A percentile compares a stretch with the other conserved stretches of the same genome.
Evolutionary conservation across 192 early-diverging fungal genomes (phyloP).

Genomic region (Linnemannia hyalina): DNA sequence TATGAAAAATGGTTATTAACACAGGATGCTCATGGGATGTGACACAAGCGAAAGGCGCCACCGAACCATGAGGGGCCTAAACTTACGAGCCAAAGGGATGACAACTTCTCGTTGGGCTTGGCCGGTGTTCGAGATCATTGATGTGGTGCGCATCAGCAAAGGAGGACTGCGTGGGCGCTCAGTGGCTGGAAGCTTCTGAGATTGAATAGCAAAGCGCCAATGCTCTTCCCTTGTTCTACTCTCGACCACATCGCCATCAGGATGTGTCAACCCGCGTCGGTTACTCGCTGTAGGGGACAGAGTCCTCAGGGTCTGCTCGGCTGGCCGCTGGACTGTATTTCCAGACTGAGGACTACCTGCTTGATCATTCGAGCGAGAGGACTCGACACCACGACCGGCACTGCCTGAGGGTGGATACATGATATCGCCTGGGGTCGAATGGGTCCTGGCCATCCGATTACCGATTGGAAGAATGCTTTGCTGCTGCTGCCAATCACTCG

Average conservation of each 20-base stretch:
- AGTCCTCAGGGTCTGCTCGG: background rate
- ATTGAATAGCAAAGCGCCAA: background rate
- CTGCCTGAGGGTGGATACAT: background rate
- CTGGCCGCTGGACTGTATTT: background rate
- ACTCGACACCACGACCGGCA: background rate
- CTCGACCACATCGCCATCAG: background rate
- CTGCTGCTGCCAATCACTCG: background rate
- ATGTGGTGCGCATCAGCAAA: background rate
- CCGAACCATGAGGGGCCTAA: background rate
- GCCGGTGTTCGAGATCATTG: background rate
- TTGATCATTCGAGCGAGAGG: background rate
- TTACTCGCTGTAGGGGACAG: background rate
- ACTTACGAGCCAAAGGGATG: background rate
- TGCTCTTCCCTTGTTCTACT: background rate
- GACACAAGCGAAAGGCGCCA: background rate
- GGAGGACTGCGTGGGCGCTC: background rate
- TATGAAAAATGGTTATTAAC: background rate
- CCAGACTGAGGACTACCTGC: background rate
- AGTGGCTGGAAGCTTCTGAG: background rate
- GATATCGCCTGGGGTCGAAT: background rate
- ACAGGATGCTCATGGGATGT: background rate
- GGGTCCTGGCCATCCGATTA: background rate
- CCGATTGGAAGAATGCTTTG: background rate
- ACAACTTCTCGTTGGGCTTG: background rate
- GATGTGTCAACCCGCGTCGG: background rate